These are phyloP conservation scores for Beauveria sp. DNA, from an alignment of 2,329 filamentous ascomycete species.

Conservation along the genomic window DNA sequence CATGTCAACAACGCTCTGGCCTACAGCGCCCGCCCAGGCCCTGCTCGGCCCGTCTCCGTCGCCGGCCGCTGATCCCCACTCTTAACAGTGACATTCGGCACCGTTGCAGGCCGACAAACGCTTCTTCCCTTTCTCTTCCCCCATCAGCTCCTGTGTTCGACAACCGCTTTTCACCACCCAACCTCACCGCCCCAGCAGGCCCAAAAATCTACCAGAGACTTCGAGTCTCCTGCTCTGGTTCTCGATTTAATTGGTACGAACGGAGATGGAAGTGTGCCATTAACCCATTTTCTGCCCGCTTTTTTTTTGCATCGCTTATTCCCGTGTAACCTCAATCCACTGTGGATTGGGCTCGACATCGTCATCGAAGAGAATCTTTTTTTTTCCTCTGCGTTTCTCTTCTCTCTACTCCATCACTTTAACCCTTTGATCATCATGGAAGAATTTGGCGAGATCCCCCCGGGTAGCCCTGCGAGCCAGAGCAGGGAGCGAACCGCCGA, in stretches of 20 bases:
- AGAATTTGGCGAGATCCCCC: conserved; percentile 19
- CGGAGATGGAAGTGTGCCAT: background rate
- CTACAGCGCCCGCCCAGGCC: background rate
- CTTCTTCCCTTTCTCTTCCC: background rate
- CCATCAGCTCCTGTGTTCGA: too few relatives aligned
- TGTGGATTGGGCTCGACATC: background rate
- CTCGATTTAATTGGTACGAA: background rate
- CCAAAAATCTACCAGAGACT: background rate
- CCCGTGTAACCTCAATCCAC: background rate
- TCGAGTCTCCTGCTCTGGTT: background rate
- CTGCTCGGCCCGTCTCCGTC: conserved; percentile 7
- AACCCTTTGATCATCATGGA: conserved; percentile 17
- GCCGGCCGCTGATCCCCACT: conserved; percentile 4
- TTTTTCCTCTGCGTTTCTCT: background rate
- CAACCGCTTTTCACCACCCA: too few relatives aligned
- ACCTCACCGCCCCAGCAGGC: background rate
- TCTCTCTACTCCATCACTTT: background rate
- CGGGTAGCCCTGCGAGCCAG: conserved; percentile 20
- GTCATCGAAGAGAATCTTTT: background rate
- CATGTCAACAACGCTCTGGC: background rate
- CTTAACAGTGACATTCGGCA: background rate
- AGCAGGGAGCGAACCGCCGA: conserved; percentile 26
- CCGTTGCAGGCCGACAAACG: background rate
- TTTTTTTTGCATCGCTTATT: background rate
- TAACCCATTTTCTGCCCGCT: background rate